Conservation (phyloP, 345 rosid species). For the Diplotaxis tenuifolia region DNA sequence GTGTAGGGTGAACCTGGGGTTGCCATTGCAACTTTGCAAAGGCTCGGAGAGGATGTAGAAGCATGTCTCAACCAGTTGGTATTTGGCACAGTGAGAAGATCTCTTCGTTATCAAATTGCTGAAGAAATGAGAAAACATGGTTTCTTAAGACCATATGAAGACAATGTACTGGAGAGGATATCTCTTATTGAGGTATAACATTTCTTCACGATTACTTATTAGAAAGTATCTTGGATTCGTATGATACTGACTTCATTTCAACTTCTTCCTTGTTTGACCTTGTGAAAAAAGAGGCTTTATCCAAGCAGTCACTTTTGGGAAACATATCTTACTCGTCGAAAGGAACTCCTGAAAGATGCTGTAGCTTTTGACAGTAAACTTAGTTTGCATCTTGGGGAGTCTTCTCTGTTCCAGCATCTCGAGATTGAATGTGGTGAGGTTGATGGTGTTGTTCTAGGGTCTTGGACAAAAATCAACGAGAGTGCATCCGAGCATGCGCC, state of each 20-base stretch:
- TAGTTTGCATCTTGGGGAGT: constrained; percentile 49
- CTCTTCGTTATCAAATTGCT: constrained; percentile 67
- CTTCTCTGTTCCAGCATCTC: constrained; percentile 42
- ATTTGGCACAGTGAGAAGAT: constrained; percentile 86
- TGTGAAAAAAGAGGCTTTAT: constrained; percentile 75
- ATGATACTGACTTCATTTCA: constrained; percentile 34
- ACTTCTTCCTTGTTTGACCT: constrained; percentile 30
- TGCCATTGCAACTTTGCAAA: constrained; percentile 84
- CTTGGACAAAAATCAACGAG: constrained; percentile 70
- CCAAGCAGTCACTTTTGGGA: constrained; percentile 94
- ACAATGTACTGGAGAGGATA: constrained; percentile 71
- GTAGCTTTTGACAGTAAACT: constrained; percentile 45
- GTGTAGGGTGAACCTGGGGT: constrained; percentile 85
- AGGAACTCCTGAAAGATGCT: constrained; percentile 39
- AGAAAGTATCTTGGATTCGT: constrained; percentile 13
- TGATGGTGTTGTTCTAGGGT: constrained; percentile 91
- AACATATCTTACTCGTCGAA: constrained; percentile 63
- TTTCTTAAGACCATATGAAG: constrained; percentile 71
- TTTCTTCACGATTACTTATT: constrained; percentile 20
- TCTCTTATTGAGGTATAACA: constrained; percentile 79
- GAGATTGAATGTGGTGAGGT: constrained; percentile 85
- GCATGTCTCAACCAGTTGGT: constrained; percentile 80
- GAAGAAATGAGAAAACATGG: constrained; percentile 79
- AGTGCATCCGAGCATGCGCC: constrained; percentile 44
- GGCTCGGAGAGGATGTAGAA: constrained; percentile 92